Percentiles rank a stretch among this genome's conserved stretches.
Evolutionary conservation across 1,284 basidiomycete species (phyloP).

Genomic region (Irpex sp.): DNA sequence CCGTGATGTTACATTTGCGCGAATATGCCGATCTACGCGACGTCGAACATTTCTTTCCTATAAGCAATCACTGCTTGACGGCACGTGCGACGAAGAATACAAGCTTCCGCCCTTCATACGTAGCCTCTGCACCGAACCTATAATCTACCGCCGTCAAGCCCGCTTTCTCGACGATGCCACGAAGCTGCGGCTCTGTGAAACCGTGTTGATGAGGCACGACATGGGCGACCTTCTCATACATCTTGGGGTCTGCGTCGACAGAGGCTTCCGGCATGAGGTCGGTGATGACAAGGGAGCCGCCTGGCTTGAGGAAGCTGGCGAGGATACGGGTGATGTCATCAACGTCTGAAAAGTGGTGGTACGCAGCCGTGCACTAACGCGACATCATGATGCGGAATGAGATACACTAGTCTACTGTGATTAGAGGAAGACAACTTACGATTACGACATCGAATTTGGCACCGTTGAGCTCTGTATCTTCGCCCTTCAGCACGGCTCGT

Average conservation of each 20-base stretch:
- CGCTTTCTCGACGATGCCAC: conserved; percentile 41
- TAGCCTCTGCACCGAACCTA: conserved; percentile 29
- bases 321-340: conserved; percentile 48
- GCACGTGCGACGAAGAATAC: conserved; percentile 52
- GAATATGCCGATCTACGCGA: no score
- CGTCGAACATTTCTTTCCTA: no score
- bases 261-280: conserved; percentile 40
- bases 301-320: conserved; percentile 53
- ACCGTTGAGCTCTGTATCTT: conserved; percentile 44
- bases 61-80: conserved; percentile 5
- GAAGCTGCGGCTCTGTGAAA: conserved; percentile 44
- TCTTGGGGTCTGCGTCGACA: conserved; percentile 16
- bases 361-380: conserved; percentile 59
- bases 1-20: no score
- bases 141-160: conserved; percentile 42
- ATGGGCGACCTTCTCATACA: conserved; percentile 28
- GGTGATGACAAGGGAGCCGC: conserved; percentile 55
- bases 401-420: not conserved
- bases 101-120: conserved; percentile 30
- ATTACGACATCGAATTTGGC: conserved; percentile 60
- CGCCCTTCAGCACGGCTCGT: conserved; percentile 44
- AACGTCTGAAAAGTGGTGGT: conserved; percentile 62
- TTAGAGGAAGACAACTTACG: conserved; percentile 30
- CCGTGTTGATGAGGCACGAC: conserved; percentile 53
- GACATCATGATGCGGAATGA: not conserved